These are phyloP conservation scores for Thyridium curvatum DNA, from an alignment of 2,329 filamentous ascomycete genomes.

Conservation along the genomic window DNA sequence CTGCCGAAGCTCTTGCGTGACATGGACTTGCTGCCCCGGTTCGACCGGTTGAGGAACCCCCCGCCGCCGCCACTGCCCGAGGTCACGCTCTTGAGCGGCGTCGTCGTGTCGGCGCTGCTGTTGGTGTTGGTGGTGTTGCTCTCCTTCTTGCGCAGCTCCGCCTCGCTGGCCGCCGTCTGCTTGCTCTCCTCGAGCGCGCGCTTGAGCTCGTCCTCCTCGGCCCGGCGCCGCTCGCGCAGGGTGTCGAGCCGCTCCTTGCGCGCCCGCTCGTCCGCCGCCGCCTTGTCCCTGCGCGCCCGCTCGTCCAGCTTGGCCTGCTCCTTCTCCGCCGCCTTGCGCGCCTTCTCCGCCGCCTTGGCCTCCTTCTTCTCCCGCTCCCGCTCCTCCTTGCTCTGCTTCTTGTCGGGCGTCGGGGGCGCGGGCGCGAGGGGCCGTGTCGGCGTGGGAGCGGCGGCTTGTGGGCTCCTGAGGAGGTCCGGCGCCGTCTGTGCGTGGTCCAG, in stretches of 20 bases:
- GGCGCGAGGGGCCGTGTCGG: constrained; percentile 18
- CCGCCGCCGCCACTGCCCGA: constrained; percentile 17
- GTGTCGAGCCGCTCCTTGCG: constrained; percentile 25
- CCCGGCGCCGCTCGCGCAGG: constrained; percentile 33
- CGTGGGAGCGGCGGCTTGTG: constrained; percentile 15
- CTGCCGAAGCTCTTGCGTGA: constrained; percentile 63
- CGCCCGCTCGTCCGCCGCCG: constrained; percentile 28
- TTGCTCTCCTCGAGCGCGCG: constrained; percentile 62
- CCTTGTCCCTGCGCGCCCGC: constrained; percentile 26
- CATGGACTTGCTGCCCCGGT: constrained; percentile 71
- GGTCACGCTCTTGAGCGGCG: constrained; percentile 9
- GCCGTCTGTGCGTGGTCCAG: constrained; percentile 64
- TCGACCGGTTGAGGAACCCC: constrained; percentile 60
- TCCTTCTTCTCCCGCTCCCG: constrained; percentile 67
- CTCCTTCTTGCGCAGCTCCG: constrained; percentile 38
- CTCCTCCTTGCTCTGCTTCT: constrained; percentile 45
- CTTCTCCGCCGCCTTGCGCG: constrained; percentile 37
- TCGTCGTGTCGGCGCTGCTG: neutral
- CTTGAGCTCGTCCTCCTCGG: constrained; percentile 56
- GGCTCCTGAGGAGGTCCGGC: constrained; percentile 30
- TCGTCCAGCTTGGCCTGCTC: constrained; percentile 37
- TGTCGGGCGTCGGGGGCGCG: constrained; percentile 18
- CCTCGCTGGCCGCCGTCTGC: constrained; percentile 50
- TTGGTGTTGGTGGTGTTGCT: constrained; percentile 20
- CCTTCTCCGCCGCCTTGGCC: constrained; percentile 46